Conservation (phyloP, 164 flowering plant species). For the Piper betle region DNA sequence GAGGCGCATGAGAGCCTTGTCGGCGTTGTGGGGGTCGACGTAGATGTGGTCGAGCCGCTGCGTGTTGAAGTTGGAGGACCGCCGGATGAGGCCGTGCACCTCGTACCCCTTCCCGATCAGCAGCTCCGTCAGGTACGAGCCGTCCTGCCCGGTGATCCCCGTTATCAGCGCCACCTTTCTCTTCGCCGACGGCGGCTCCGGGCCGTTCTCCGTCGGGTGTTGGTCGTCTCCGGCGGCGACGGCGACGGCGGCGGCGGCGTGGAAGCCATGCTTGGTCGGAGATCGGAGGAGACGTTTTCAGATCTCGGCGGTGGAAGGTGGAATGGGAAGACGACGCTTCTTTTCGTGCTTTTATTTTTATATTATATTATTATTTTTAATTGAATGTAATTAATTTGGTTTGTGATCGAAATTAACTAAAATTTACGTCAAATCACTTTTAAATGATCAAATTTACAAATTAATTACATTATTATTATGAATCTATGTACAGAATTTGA, state of each 20-base stretch:
- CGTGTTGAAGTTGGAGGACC: constrained; percentile 93
- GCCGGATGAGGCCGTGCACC: constrained; percentile 88
- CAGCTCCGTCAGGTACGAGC: constrained; percentile 90
- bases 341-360: no score
- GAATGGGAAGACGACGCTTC: neutral
- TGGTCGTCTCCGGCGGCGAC: constrained; percentile 9
- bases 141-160: constrained; percentile 96
- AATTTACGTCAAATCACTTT: no score
- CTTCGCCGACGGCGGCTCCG: constrained; percentile 3
- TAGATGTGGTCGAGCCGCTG: constrained; percentile 94
- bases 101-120: constrained; percentile 67
- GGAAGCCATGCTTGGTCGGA: neutral
- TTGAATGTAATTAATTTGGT: no score
- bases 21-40: constrained; percentile 84
- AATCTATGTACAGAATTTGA: no score
- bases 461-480: no score
- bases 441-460: no score
- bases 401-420: no score
- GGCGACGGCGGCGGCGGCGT: constrained; percentile 5
- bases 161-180: constrained; percentile 65
- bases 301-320: neutral
- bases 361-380: no score
- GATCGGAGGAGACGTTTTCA: neutral
- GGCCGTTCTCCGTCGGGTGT: neutral
- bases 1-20: constrained; percentile 71